Evolutionary conservation across 2,329 filamentous ascomycete species (phyloP).

Genomic region (Sphaerulina musiva): DNA sequence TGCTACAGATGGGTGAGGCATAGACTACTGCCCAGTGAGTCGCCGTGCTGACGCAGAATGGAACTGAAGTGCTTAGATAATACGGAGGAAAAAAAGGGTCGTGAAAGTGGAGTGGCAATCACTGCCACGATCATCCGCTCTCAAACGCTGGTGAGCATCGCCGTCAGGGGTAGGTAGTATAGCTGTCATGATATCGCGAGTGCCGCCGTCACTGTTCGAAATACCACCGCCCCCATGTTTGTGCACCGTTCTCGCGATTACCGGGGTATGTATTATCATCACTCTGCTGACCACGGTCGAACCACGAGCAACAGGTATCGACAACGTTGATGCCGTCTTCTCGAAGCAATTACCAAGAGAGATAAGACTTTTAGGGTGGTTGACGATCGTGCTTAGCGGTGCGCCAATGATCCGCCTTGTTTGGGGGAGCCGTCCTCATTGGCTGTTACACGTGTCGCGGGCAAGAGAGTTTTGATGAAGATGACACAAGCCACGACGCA

Average conservation of each 20-base stretch:
- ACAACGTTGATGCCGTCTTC: neutral
- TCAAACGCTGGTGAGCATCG: neutral
- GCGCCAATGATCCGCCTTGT: neutral
- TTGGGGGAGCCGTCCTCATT: neutral
- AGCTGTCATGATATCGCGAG: neutral
- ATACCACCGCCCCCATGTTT: neutral
- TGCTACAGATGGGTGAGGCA: neutral
- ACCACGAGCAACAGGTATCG: neutral
- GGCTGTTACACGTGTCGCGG: neutral
- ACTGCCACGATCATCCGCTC: neutral
- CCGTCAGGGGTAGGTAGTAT: neutral
- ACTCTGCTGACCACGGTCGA: neutral
- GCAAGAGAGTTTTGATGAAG: neutral
- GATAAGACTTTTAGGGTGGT: neutral
- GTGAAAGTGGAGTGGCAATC: neutral
- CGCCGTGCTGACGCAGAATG: neutral
- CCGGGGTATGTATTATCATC: neutral
- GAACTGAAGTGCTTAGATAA: no score
- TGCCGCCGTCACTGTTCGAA: neutral
- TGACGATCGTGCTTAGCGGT: neutral
- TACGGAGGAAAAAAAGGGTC: neutral
- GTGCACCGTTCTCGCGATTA: no score
- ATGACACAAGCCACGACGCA: neutral
- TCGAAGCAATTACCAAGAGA: slow-evolving; percentile 6
- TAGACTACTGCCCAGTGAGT: neutral